These are phyloP conservation scores for Akebia trifoliata DNA, from an alignment of 164 flowering plant species.

Conservation along the genomic window DNA sequence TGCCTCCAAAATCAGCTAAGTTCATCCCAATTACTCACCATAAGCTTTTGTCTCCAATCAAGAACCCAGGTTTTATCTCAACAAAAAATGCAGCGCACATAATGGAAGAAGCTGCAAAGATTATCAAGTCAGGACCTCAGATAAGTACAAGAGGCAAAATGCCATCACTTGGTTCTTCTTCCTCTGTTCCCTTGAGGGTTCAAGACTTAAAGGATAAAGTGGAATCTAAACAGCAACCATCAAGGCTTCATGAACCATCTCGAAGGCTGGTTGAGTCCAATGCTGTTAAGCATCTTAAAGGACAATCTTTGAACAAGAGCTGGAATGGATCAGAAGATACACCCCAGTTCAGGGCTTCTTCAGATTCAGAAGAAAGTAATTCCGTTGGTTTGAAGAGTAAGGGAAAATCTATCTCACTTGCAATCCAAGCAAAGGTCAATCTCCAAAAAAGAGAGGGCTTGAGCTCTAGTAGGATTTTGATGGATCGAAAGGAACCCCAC, in stretches of 20 bases:
- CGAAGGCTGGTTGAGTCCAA: constrained; percentile 48
- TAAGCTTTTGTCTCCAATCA: constrained; percentile 83
- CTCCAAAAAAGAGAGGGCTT: constrained; percentile 81
- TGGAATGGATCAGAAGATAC: constrained; percentile 51
- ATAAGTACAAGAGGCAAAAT: constrained; percentile 26
- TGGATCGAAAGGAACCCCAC: constrained; percentile 34
- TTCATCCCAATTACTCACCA: constrained; percentile 64
- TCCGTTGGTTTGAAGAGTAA: constrained; percentile 33
- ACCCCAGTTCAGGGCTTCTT: constrained; percentile 25
- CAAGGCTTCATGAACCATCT: constrained; percentile 41
- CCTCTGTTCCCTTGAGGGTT: constrained; percentile 31
- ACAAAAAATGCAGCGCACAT: constrained; percentile 64
- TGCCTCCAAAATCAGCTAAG: constrained; percentile 83
- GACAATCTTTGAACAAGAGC: constrained; percentile 69
- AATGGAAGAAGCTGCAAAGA: constrained; percentile 89
- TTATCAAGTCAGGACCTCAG: constrained; percentile 57
- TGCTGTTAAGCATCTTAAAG: constrained; percentile 66
- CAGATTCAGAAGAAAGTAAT: constrained; percentile 35
- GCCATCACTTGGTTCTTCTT: constrained; percentile 36
- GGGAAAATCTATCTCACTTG: constrained; percentile 79
- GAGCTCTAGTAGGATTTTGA: constrained; percentile 21
- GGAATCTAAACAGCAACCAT: constrained; percentile 32
- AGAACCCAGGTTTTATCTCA: constrained; percentile 51
- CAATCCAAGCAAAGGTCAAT: constrained; percentile 92
- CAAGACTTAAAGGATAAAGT: constrained; percentile 49